Evolutionary conservation across 768 basidiomycete genomes (phyloP).

Genomic region (Trametes sanguinea): DNA sequence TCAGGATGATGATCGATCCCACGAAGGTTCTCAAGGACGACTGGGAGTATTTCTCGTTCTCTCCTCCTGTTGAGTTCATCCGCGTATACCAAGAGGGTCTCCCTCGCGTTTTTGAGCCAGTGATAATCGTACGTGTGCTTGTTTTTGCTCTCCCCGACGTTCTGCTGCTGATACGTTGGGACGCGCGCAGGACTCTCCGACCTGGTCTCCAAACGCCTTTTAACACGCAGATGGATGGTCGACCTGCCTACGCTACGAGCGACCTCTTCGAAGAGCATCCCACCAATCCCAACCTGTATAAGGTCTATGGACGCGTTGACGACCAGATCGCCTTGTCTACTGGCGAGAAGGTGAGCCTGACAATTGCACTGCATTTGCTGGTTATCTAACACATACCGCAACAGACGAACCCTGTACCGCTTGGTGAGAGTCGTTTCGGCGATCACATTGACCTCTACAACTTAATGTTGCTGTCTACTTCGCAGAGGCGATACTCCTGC

Average conservation of each 20-base stretch:
- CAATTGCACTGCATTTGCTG: background rate
- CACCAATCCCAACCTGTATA: constrained; percentile 37
- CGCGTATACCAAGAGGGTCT: constrained; percentile 38
- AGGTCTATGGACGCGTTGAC: constrained; percentile 44
- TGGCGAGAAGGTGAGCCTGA: constrained; percentile 38
- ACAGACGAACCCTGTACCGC: constrained; percentile 42
- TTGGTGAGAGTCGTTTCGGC: constrained; percentile 32
- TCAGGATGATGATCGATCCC: background rate
- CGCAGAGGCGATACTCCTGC: constrained; percentile 40
- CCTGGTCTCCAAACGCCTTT: constrained; percentile 17
- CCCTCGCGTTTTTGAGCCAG: constrained; percentile 37
- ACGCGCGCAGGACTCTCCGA: constrained; percentile 8
- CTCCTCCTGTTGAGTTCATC: constrained; percentile 25
- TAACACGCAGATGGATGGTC: constrained; percentile 29
- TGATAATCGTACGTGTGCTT: constrained; percentile 37
- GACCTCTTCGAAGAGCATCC: constrained; percentile 47
- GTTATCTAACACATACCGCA: too few relatives aligned
- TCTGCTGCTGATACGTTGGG: too few relatives aligned
- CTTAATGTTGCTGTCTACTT: too few relatives aligned
- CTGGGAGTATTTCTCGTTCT: constrained; percentile 41
- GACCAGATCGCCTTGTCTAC: constrained; percentile 48
- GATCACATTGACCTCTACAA: too few relatives aligned
- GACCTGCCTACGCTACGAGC: constrained; percentile 39
- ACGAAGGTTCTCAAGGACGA: background rate
- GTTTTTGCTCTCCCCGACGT: background rate